Conservation (phyloP, 441 rosid species). For the Omphalea diandra region DNA sequence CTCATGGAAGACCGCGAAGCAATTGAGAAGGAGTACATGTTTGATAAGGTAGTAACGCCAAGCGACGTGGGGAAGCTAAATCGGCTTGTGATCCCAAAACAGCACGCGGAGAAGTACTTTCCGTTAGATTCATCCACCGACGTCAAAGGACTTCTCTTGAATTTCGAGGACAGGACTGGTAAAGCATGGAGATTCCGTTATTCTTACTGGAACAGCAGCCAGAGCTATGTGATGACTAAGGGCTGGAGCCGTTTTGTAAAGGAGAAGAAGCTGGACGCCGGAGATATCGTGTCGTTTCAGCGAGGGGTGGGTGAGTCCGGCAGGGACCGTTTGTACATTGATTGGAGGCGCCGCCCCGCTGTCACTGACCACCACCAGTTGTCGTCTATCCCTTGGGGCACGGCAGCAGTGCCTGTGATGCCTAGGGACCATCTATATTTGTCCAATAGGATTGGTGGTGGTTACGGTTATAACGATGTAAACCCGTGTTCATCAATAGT, state of each 20-base stretch:
- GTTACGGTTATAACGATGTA: constrained; percentile 5
- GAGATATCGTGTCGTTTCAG: constrained; percentile 86
- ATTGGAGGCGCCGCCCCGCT: constrained; percentile 82
- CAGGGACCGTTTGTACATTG: constrained; percentile 63
- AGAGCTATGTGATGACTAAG: constrained; percentile 98
- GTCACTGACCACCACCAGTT: constrained; percentile 29
- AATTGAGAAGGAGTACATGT: constrained; percentile 29
- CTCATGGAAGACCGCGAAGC: no score
- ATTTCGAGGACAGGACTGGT: constrained; percentile 81
- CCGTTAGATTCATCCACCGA: constrained; percentile 70
- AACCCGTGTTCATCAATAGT: constrained; percentile 27
- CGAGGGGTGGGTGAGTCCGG: constrained; percentile 66
- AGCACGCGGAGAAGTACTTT: constrained; percentile 91
- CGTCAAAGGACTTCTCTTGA: constrained; percentile 81
- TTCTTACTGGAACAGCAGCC: constrained; percentile 97
- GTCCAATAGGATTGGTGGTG: constrained; percentile 18
- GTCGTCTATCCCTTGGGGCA: constrained; percentile 45
- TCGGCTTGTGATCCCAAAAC: constrained; percentile 92
- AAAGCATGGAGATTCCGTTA: constrained; percentile 92
- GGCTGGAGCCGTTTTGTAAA: constrained; percentile 99
- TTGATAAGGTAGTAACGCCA: constrained; percentile 27
- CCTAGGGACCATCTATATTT: constrained; percentile 27
- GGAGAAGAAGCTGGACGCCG: constrained; percentile 94
- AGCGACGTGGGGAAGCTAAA: constrained; percentile 94
- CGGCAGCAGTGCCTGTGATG: constrained; percentile 26